Conservation (phyloP, 768 basidiomycete genomes). For the Agrocybe praecox region DNA sequence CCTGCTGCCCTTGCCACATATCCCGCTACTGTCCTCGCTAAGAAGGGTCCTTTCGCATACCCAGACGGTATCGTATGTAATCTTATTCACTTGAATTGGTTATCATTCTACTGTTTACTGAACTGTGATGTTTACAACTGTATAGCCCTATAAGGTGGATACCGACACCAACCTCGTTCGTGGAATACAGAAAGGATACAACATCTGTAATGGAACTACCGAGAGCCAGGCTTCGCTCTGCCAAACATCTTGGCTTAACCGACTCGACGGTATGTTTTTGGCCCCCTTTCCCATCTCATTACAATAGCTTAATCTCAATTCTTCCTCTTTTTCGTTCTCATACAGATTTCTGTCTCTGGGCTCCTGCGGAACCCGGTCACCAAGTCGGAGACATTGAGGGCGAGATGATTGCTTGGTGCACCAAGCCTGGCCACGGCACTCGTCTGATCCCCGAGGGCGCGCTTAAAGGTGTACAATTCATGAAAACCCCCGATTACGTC, state of each 20-base stretch:
- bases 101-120: not conserved
- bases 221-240: conserved; percentile 58
- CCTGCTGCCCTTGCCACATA: conserved; percentile 22
- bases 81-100: not conserved
- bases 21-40: conserved; percentile 39
- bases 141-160: conserved; percentile 38
- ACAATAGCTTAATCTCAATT: no score
- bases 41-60: conserved; percentile 40
- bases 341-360: conserved; percentile 75
- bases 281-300: not conserved
- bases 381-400: conserved; percentile 72
- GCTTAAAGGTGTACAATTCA: conserved; percentile 66
- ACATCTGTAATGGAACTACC: conserved; percentile 68
- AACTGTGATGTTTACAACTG: not conserved
- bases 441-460: conserved; percentile 70
- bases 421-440: conserved; percentile 67
- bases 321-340: not conserved
- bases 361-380: conserved; percentile 49
- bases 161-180: conserved; percentile 33
- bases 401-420: conserved; percentile 79
- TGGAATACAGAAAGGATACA: conserved; percentile 62
- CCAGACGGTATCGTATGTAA: conserved; percentile 38
- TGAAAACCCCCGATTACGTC: conserved; percentile 61
- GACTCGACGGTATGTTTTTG: conserved; percentile 41
- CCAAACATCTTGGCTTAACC: conserved; percentile 64